Evolutionary conservation across 1,139 yeast genomes (phyloP), one percentile per base, ranked within the genome.

Genomic region (Debaryomyces sp.): DNA sequence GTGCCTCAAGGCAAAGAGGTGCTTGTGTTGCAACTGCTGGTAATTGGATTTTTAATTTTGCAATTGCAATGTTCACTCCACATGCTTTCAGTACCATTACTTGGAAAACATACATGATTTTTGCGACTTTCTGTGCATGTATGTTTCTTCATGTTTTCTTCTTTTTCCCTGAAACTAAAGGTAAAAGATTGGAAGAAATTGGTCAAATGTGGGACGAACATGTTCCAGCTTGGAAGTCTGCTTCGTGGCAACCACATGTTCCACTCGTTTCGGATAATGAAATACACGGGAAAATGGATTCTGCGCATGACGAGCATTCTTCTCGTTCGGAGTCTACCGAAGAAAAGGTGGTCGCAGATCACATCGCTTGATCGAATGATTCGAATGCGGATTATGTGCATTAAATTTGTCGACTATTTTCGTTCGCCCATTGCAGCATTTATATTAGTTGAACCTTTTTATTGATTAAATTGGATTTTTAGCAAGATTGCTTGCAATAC

Each of bases 111-210:
- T 78, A 77, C 55, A 64, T 70, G 48, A 67, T 79, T 43, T 76
- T 73, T 59, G 80, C 76, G 47, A 67, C 72, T 27, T 79, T 79
- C 62, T 81, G 85, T 65, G 62, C 65, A 17, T 71, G 65, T 49
- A 81, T 82, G 84, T 73, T 77, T 74, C 47, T 81, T 48, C 87
- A 81, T 57, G 85, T 85, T 47, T 85, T 68, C 73, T 80, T 87
- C 74, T 85, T 78, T 67, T 84, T 81, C 82, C 77, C 85, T 54
- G 82, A 81, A 66, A 84, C 89, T 27, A 80, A 73, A 60, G 85
- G 85, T 48, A 79, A 77, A 66, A 74, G 87, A 51, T 75, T 84
- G 72, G 88, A 84, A 68, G 85, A 82, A 66, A 73, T 82, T 53
- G 85, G 79, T 23, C 78, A 80, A 72, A 72, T 82, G 73, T 84